Conservation (phyloP, 441 rosid species). For the California macrophylla region DNA sequence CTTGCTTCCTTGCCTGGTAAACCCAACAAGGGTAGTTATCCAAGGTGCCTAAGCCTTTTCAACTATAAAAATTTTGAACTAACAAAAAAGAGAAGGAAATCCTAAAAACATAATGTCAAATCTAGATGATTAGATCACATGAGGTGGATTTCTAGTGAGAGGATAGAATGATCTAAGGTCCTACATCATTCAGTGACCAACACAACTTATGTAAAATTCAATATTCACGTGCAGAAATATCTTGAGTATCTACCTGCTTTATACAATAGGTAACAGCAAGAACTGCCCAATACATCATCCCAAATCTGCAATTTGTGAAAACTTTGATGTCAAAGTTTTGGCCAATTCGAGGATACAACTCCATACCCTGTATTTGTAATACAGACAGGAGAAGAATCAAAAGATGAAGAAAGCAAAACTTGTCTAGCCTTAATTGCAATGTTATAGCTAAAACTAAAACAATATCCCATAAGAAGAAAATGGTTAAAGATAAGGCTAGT, state of each 20-base stretch:
- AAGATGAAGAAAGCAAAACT: not conserved
- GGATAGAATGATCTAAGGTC: not conserved
- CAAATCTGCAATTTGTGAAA: slow-evolving; percentile 95
- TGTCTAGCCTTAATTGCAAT: not conserved
- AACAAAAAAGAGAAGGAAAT: not conserved
- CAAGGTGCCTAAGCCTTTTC: not conserved
- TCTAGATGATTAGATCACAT: not conserved
- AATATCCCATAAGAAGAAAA: not conserved
- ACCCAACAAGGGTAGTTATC: not conserved
- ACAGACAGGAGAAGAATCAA: slow-evolving; percentile 8
- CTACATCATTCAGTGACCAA: not conserved
- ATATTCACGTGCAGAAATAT: slow-evolving; percentile 9
- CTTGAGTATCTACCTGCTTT: slow-evolving; percentile 57
- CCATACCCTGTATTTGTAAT: slow-evolving; percentile 83
- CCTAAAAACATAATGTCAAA: not conserved
- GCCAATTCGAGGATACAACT: slow-evolving; percentile 92
- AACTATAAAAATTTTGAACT: not conserved
- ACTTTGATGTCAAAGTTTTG: slow-evolving; percentile 91
- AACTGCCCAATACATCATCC: slow-evolving; percentile 99
- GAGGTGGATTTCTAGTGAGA: not conserved
- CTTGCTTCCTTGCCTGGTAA: not conserved
- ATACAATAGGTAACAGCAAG: slow-evolving; percentile 91
- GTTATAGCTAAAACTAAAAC: not conserved
- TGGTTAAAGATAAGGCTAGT: not conserved
- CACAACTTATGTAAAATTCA: not conserved